Evolutionary conservation across 1,284 basidiomycete species (phyloP).

Genomic region (Ganoderma leucocontextum): DNA sequence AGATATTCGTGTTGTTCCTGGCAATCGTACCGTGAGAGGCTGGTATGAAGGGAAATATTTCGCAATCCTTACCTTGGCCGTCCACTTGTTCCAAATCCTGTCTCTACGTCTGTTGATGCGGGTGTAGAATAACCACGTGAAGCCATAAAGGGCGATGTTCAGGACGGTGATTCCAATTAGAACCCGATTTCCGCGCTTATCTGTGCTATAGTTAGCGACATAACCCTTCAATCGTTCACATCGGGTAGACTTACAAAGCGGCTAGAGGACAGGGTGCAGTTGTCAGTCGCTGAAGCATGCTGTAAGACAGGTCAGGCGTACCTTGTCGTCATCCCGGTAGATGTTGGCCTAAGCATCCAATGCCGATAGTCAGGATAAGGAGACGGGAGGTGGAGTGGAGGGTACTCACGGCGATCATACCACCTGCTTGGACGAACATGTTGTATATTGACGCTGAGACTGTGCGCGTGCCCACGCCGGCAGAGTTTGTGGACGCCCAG

Average conservation of each 20-base stretch:
- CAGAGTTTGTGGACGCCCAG: conserved; percentile 70
- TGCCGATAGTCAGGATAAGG: not conserved
- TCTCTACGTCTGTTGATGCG: conserved; percentile 60
- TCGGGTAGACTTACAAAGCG: conserved; percentile 51
- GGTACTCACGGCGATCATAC: conserved; percentile 55
- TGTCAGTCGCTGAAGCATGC: conserved; percentile 11
- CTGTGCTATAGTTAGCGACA: conserved; percentile 37
- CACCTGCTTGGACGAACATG: conserved; percentile 68
- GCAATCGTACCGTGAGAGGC: not conserved
- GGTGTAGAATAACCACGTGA: conserved; percentile 64
- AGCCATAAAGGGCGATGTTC: conserved; percentile 57
- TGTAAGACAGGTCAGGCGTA: conserved; percentile 15
- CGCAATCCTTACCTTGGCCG: conserved; percentile 50
- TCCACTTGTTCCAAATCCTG: conserved; percentile 60
- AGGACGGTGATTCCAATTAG: conserved; percentile 46
- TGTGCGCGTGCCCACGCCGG: conserved; percentile 64
- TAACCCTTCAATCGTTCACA: not conserved
- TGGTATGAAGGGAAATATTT: not conserved
- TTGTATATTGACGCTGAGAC: conserved; percentile 67
- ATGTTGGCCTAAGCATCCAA: conserved; percentile 40
- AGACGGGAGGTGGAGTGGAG: not conserved
- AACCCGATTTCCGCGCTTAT: conserved; percentile 48
- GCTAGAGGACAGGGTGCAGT: conserved; percentile 36
- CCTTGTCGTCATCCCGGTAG: conserved; percentile 45
- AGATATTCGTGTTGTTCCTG: conserved; percentile 65